Evolutionary conservation across 148 eudicot genomes (phyloP).

Genomic region (Vaccinium vitisidaea): DNA sequence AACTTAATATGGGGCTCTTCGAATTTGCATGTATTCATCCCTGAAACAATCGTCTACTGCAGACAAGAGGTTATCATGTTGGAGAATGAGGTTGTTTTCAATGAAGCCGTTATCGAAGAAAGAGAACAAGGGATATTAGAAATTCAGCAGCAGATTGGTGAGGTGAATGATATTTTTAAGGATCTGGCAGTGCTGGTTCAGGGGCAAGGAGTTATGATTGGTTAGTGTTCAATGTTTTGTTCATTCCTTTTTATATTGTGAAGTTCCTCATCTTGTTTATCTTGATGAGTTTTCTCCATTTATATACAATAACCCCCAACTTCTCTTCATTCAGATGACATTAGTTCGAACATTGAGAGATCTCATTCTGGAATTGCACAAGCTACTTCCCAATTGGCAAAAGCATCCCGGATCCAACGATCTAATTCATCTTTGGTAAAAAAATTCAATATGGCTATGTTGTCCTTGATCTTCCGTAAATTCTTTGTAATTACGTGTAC

Average conservation of each 20-base stretch:
- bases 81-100: conserved; percentile 48
- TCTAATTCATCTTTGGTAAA: conserved; percentile 60
- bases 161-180: conserved; percentile 62
- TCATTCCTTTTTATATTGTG: neutral
- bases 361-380: conserved; percentile 43
- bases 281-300: neutral
- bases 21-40: neutral
- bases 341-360: conserved; percentile 47
- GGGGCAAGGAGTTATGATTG: conserved; percentile 53
- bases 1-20: neutral
- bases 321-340: conserved; percentile 42
- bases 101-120: conserved; percentile 65
- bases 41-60: conserved; percentile 16
- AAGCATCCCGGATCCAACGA: conserved; percentile 56
- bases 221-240: conserved; percentile 24
- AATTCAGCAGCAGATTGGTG: conserved; percentile 60
- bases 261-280: neutral
- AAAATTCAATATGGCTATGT: neutral
- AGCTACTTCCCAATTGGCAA: conserved; percentile 42
- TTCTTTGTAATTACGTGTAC: neutral
- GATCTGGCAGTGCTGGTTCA: conserved; percentile 60
- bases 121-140: conserved; percentile 67
- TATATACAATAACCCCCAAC: neutral
- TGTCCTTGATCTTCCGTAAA: neutral
- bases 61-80: conserved; percentile 45